Base-by-base conservation (phyloP, 2,329 filamentous ascomycete species). In the Neofusicoccum umdonicola region DNA sequence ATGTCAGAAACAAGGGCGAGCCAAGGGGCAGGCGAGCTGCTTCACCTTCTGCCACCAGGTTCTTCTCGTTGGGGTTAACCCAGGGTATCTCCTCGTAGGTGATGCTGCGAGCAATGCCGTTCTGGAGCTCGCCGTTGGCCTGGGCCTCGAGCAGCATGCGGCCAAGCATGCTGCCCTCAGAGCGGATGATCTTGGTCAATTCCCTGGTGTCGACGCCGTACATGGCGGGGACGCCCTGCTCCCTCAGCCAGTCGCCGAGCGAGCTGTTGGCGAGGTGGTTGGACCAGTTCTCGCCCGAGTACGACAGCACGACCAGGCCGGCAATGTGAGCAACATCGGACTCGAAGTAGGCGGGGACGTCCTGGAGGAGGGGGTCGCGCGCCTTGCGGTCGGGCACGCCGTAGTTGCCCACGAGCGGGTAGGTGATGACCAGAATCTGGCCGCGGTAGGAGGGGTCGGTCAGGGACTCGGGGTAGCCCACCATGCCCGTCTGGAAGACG, bases 401-500 rank as follows among this genome's bases (percentile, higher is more conserved):
- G 81, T 99, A 99, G 84, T 98, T 99, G 78, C 94, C 94, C 66
- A 97, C 90, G 44, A 98, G 84, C 66, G 94, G 95, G 78, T 97
- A 97, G 62, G 94, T 99, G 74, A 98, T 88, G 79, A 98, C 93
- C 71, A 99, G 86, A 72, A 99, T 97, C 82, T 99, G 94, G 67
- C 91, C 91, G 57, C 90, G 89, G 80, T 95, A 94, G 57, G 91
- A 94, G 70, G 91, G 91, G 76, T 95, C 91, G 67, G 91, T 94
- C 72, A 95, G 85, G 54, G 90, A 96, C 84, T 99, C 95, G 47
- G 95, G 93, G 78, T 99, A 99, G 75, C 95, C 95, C 72, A 98
- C 95, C 93, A 98, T 97, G 80, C 95, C 95, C 65, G 95, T 99
- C 85, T 98, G 94, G 83, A 99, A 99, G 81, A 99, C 95, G 77